These are phyloP conservation scores for Colletotrichum musae DNA, from an alignment of 2,329 filamentous ascomycete species.

Conservation along the genomic window DNA sequence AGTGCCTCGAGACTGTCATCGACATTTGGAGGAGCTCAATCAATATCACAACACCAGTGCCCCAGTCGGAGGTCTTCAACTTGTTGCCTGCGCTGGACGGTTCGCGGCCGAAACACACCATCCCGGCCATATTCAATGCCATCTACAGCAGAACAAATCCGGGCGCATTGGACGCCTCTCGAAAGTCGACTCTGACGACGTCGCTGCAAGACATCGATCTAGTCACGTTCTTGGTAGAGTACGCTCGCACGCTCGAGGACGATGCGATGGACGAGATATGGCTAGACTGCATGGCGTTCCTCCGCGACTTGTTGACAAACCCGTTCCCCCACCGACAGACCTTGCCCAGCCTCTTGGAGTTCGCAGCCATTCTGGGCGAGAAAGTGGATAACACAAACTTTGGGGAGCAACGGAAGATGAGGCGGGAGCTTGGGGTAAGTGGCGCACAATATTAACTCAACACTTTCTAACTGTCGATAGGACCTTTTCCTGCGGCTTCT, in stretches of 20 bases:
- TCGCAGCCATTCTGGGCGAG: slow-evolving; percentile 89
- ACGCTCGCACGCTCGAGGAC: slow-evolving; percentile 90
- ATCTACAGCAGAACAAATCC: slow-evolving; percentile 96
- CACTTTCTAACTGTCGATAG: slow-evolving; percentile 60
- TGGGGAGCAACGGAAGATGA: slow-evolving; percentile 93
- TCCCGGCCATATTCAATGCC: slow-evolving; percentile 95
- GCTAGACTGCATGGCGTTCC: slow-evolving; percentile 92
- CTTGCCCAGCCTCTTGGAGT: slow-evolving; percentile 87
- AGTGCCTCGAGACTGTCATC: slow-evolving; percentile 92
- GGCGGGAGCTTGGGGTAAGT: slow-evolving; percentile 87
- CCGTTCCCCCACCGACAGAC: slow-evolving; percentile 96
- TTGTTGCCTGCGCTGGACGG: slow-evolving; percentile 92
- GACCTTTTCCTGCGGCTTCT: slow-evolving; percentile 91
- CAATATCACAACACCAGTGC: slow-evolving; percentile 61
- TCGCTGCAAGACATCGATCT: slow-evolving; percentile 87
- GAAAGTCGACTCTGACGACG: slow-evolving; percentile 91
- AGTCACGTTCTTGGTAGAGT: slow-evolving; percentile 90
- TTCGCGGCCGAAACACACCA: slow-evolving; percentile 89
- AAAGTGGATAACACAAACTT: slow-evolving; percentile 99
- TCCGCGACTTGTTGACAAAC: slow-evolving; percentile 91
- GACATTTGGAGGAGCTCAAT: slow-evolving; percentile 80
- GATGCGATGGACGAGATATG: slow-evolving; percentile 99
- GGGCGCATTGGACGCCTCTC: slow-evolving; percentile 79
- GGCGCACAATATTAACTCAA: not conserved
- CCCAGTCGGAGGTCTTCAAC: slow-evolving; percentile 80